Percentiles rank a stretch among this genome's conserved stretches.
Evolutionary conservation across 441 rosid species (phyloP).

Genomic region (Eruca vesicaria): DNA sequence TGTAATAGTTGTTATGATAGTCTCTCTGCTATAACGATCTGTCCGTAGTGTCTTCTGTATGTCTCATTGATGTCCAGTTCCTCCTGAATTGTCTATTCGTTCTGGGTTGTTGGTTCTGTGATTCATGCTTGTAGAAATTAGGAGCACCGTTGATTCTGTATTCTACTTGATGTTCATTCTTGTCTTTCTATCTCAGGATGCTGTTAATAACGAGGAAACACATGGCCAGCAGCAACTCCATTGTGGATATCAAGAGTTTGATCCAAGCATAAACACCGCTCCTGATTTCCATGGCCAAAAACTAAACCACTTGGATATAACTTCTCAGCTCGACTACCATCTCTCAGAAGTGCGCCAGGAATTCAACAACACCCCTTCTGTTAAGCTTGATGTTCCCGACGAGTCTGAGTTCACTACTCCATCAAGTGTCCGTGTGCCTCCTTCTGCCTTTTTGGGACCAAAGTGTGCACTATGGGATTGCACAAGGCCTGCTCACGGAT

Average conservation of each 20-base stretch:
- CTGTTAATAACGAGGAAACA: conserved; percentile 34
- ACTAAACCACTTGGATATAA: conserved; percentile 41
- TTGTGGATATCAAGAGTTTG: conserved; percentile 42
- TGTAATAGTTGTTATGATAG: too few species aligned
- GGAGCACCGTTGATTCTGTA: conserved; percentile 1
- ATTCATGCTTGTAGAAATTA: neutral
- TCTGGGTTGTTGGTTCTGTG: neutral
- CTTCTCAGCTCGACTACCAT: conserved; percentile 48
- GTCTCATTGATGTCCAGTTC: neutral
- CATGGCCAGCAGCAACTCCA: conserved; percentile 35
- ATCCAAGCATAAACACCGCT: conserved; percentile 39
- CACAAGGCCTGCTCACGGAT: conserved; percentile 61
- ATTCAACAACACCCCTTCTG: conserved; percentile 37
- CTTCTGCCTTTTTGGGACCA: conserved; percentile 65
- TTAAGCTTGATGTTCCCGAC: conserved; percentile 36
- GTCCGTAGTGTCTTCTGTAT: too few species aligned
- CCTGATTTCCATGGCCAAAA: conserved; percentile 37
- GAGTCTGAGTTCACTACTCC: conserved; percentile 40
- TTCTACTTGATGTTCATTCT: neutral
- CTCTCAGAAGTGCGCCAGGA: conserved; percentile 49
- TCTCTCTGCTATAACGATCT: too few species aligned
- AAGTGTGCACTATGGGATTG: conserved; percentile 79
- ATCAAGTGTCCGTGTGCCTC: conserved; percentile 50
- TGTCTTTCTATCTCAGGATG: conserved; percentile 34
- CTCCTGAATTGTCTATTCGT: neutral